Conservation (phyloP, 805 yeast species). For the Yarrowia phangngaensis region DNA sequence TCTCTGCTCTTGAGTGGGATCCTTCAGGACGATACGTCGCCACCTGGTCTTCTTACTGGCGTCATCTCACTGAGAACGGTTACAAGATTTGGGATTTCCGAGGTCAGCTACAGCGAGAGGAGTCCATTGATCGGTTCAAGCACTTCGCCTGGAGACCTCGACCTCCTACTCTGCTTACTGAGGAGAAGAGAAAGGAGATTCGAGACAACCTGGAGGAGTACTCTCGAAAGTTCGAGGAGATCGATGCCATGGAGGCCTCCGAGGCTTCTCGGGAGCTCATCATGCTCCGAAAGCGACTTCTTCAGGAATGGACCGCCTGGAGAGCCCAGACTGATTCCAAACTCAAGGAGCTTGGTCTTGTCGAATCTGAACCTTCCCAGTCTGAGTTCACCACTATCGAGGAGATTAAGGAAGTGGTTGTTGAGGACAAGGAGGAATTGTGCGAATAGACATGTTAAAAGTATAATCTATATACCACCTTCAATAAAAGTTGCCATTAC, state of each 20-base stretch:
- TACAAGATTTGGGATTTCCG: slow-evolving; percentile 81
- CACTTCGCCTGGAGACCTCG: slow-evolving; percentile 97
- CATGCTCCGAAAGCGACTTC: slow-evolving; percentile 71
- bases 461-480: no score
- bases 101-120: slow-evolving; percentile 73
- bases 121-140: slow-evolving; percentile 74
- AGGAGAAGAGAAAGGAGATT: slow-evolving; percentile 82
- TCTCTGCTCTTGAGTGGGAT: slow-evolving; percentile 88
- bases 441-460: slow-evolving; percentile 32
- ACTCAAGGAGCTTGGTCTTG: slow-evolving; percentile 47
- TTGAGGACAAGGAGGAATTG: slow-evolving; percentile 49
- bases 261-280: slow-evolving; percentile 87
- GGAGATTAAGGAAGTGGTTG: slow-evolving; percentile 60
- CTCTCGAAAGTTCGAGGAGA: slow-evolving; percentile 89
- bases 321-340: slow-evolving; percentile 52
- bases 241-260: slow-evolving; percentile 93
- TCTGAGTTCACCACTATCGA: slow-evolving; percentile 58
- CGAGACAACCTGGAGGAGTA: slow-evolving; percentile 84
- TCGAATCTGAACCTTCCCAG: slow-evolving; percentile 45
- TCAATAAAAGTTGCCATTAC: no score
- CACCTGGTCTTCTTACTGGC: slow-evolving; percentile 83
- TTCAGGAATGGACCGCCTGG: slow-evolving; percentile 83
- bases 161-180: slow-evolving; percentile 71
- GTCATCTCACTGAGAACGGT: slow-evolving; percentile 84
- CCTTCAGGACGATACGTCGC: slow-evolving; percentile 90